Evolutionary conservation across 805 yeast species (phyloP), one percentile per base, ranked within the genome.

Genomic region (Ogataea glucozyma): DNA sequence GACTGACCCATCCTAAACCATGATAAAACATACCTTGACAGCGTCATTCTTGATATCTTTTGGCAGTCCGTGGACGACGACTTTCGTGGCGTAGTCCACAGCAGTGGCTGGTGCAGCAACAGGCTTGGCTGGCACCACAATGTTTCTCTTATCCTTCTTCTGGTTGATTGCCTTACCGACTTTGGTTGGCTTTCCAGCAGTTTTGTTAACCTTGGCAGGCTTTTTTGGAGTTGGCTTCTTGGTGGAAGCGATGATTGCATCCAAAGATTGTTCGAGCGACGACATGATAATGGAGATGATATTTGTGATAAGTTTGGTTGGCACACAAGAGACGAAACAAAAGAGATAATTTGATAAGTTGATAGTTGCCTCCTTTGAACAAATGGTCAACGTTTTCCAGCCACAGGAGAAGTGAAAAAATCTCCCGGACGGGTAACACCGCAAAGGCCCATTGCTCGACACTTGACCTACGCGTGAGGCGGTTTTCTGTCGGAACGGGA

Each of bases 211-310:
- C 61, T 60, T 68, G 43, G 44, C 49, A 34, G 47, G 44, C 53
- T 49, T 65, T 36, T 68, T 61, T 31, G 65, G 66, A 31, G 66
- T 60, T 22, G 58, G 42, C 49, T 52, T 58, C 36, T 49, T 56
- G 46, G 51, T 59, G 50, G 86, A 69, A 46, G 95, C 79, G 62
- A 91, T 86, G 66, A 91, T 91, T 58, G 89, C 97, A 73, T 91
- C 99, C 62, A 91, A 80, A 38, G 97, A 88, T 72, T 87, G 85
- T 71, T 91, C 97, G 71, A 91, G 78, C 59, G 85, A 76, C 64
- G 95, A 84, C 90, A 84, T 86, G 45, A 40, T 63, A 51, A 40
- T 44, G 48, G 40, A 41, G 47, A 41, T 32, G 19, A 20, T 23
- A 21, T 23, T 27, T 31, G 38, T 21, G 40, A 32, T 18, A 21